Conservation (phyloP, 768 basidiomycete genomes). For the Clathrus columnatus region DNA sequence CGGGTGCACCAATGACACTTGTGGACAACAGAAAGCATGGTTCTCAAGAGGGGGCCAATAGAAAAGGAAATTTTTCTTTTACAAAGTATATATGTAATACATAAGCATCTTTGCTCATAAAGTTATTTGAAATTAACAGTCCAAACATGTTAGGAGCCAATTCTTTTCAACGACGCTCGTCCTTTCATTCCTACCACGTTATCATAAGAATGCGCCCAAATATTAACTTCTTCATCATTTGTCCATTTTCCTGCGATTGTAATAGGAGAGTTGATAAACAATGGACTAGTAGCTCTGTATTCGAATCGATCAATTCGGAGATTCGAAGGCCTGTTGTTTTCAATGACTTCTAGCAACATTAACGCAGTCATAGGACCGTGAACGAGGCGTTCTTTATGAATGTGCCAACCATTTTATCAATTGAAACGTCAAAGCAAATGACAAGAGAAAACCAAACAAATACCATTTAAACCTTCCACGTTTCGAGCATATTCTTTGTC, state of each 20-base stretch:
- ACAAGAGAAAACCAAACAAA: slow-evolving; percentile 13
- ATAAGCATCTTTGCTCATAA: too few relatives aligned
- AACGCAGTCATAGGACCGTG: slow-evolving; percentile 78
- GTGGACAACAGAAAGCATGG: slow-evolving; percentile 82
- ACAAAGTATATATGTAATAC: too few relatives aligned
- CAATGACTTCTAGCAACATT: slow-evolving; percentile 60
- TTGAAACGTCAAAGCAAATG: slow-evolving; percentile 1
- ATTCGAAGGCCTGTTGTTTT: slow-evolving; percentile 37
- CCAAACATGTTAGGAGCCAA: background rate
- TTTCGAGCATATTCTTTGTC: slow-evolving; percentile 63
- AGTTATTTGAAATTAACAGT: background rate
- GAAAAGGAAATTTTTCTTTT: too few relatives aligned
- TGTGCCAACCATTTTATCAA: too few relatives aligned
- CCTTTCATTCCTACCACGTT: slow-evolving; percentile 67
- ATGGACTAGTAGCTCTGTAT: slow-evolving; percentile 56
- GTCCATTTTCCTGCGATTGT: slow-evolving; percentile 17
- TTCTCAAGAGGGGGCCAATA: slow-evolving; percentile 63
- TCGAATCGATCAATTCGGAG: slow-evolving; percentile 44
- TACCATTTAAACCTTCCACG: slow-evolving; percentile 67
- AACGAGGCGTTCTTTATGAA: slow-evolving; percentile 59
- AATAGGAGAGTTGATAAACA: slow-evolving; percentile 20
- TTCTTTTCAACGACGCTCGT: slow-evolving; percentile 23
- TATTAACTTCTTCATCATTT: slow-evolving; percentile 31
- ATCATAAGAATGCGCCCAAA: slow-evolving; percentile 54
- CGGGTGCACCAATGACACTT: slow-evolving; percentile 85